Percentiles rank a stretch among this genome's conserved stretches.
These are phyloP conservation scores for Linaria vulgaris DNA, from an alignment of 257 asterid species.

Conservation along the genomic window DNA sequence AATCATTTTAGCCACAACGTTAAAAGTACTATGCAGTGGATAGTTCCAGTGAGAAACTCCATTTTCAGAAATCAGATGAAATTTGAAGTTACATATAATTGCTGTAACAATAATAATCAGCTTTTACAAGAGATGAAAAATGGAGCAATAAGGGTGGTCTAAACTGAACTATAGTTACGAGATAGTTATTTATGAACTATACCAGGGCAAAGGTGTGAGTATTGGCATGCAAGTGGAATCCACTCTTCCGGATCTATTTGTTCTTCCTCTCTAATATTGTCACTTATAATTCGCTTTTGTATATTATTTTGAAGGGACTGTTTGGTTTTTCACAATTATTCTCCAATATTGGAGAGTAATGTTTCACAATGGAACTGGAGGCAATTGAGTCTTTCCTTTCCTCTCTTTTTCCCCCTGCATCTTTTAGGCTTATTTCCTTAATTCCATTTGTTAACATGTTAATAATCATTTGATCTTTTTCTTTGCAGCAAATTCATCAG, in stretches of 20 bases:
- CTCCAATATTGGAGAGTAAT: constrained; percentile 1
- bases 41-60: background rate
- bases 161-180: background rate
- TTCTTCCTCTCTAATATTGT: background rate
- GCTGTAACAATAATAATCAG: background rate
- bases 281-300: constrained; percentile 1
- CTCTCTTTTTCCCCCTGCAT: too few species aligned
- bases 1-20: background rate
- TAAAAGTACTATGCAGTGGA: background rate
- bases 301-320: background rate
- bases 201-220: background rate
- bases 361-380: constrained; percentile 5
- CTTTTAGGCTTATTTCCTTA: constrained; percentile 20
- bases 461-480: constrained; percentile 20
- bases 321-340: too few species aligned
- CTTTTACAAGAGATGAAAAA: background rate
- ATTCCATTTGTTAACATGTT: constrained; percentile 22
- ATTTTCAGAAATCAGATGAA: constrained; percentile 18
- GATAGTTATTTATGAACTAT: background rate
- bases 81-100: constrained; percentile 1
- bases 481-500: constrained; percentile 84
- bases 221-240: constrained; percentile 6
- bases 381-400: background rate
- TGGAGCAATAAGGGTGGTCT: constrained; percentile 4
- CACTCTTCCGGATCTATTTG: background rate